phyloP scores from a whole-genome alignment of 208 protist species.

The Phytomonas serpens region DNA sequence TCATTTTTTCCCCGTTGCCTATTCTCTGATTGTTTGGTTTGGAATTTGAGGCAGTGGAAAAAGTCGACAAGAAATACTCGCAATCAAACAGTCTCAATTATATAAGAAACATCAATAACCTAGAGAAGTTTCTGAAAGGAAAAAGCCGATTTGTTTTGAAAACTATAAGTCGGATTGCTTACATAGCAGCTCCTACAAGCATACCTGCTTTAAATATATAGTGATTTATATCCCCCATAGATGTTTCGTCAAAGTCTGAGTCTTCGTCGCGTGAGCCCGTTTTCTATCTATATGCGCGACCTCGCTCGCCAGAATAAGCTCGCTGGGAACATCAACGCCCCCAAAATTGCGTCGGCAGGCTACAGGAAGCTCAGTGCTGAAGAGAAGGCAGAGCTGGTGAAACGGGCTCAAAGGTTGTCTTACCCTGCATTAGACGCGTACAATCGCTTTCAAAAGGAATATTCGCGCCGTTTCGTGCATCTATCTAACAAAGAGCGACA shows the following conservation, averaged over 20 bases:
- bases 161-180: neutral
- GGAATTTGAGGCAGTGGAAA: neutral
- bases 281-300: slow-evolving; percentile 58
- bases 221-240: neutral
- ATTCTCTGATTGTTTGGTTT: slow-evolving; percentile 6
- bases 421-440: slow-evolving; percentile 64
- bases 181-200: neutral
- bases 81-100: neutral
- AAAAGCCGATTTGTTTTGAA: neutral
- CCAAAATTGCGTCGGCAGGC: slow-evolving; percentile 16
- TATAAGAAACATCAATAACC: neutral
- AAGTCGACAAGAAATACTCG: neutral
- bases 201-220: neutral
- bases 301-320: slow-evolving; percentile 26
- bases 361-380: slow-evolving; percentile 37
- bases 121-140: neutral
- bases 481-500: slow-evolving; percentile 49
- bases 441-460: slow-evolving; percentile 63
- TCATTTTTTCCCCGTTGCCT: slow-evolving; percentile 11
- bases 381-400: slow-evolving; percentile 28
- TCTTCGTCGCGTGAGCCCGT: slow-evolving; percentile 41
- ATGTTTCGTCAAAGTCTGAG: slow-evolving; percentile 40
- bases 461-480: slow-evolving; percentile 40
- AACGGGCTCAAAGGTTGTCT: slow-evolving; percentile 25
- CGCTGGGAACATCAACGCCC: slow-evolving; percentile 14